Evolutionary conservation across 257 asterid genomes (phyloP).

Genomic region (Solanum phureja): DNA sequence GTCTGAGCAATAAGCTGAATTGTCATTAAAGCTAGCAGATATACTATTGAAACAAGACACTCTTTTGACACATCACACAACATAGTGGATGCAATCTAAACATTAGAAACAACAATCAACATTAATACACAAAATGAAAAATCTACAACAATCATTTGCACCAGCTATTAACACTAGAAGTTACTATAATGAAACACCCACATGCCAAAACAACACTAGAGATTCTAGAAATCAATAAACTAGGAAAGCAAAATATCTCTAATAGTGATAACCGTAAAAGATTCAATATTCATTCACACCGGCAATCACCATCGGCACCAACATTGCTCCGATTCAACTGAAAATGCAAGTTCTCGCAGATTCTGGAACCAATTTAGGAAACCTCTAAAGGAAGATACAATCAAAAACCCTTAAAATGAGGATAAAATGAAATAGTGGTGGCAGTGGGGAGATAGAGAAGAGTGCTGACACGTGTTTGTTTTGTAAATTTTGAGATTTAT

Average conservation of each 20-base stretch:
- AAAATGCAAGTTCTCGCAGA: background rate
- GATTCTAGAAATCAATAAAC: background rate
- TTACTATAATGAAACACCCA: background rate
- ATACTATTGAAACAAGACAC: background rate
- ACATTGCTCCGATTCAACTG: slow-evolving; percentile 7
- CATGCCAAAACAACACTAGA: background rate
- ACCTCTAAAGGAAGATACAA: background rate
- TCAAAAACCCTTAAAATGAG: background rate
- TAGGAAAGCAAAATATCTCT: background rate
- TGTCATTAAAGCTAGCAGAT: background rate
- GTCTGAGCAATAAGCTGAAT: background rate
- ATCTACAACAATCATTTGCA: background rate
- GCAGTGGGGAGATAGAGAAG: background rate
- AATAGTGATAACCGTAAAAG: background rate
- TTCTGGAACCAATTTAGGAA: background rate
- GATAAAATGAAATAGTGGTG: background rate
- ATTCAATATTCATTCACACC: background rate
- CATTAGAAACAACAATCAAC: background rate
- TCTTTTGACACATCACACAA: background rate
- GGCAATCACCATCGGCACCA: slow-evolving; percentile 9
- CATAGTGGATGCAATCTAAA: background rate
- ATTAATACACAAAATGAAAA: background rate
- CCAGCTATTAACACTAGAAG: background rate
- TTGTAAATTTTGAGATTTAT: background rate
- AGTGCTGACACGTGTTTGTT: background rate